Base-by-base conservation (phyloP, 768 basidiomycete species). In the Boletus vermiculosoides region DNA sequence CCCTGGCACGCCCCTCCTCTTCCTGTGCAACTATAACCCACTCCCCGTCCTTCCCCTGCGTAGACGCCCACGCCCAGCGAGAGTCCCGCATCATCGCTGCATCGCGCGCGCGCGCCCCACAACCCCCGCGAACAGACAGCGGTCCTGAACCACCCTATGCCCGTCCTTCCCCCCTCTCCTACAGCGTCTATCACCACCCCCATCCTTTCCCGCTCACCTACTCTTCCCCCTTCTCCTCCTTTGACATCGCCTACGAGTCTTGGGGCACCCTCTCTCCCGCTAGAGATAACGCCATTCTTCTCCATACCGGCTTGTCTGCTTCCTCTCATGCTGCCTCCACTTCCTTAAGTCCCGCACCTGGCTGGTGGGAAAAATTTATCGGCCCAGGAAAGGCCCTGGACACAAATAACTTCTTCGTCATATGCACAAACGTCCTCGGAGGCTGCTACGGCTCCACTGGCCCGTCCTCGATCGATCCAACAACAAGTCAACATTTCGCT, bases 321-420 rank as follows among this genome's bases (percentile, higher is more conserved):
- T 95, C 93, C 1, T 97, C 94, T 0, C 97, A 99, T 74, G 93
- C 94, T 0, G 91, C 93, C 3, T 86, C 90, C 22, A 94, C 94
- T 0, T 66, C 78, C 4, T 71, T 77, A 4, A 99, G 96, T 63
- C 81, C 88, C 2, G 73, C 89, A 0, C 85, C 89, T 10, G 96
- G 97, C 5, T 99, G 97, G 97, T 99, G 97, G 97, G 92, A 98
- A 74, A 88, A 90, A 66, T 99, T 98, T 74, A 94, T 99, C 62
- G 97, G 97, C 0, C 94, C 96, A 5, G 92, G 92, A 50, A 93
- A 89, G 65, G 85, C 95, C 11, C 78, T 99, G 41, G 97, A 99
- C 77, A 98, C 97, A 7, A 78, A 94, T 67, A 82, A 85, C 52
- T 97, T 89, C 78, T 98, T 91, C 73, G 77, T 98, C 69, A 84